A percentile compares a stretch with the other conserved stretches of the same genome.
These are phyloP conservation scores for Microcera coccophila DNA, from an alignment of 2,329 filamentous ascomycete species.

Conservation along the genomic window DNA sequence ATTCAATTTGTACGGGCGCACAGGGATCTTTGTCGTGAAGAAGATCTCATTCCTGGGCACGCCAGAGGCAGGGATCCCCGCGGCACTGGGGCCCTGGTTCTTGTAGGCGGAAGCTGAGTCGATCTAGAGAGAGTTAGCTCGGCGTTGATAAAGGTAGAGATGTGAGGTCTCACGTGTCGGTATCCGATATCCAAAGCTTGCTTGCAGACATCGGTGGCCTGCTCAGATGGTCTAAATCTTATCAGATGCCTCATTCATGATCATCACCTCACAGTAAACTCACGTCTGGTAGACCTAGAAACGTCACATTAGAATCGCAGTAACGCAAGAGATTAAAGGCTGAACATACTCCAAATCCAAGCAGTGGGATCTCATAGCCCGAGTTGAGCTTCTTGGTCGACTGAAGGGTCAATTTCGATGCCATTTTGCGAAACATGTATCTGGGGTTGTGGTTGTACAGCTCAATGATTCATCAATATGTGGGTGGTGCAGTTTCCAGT, in stretches of 20 bases:
- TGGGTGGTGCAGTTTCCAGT: not conserved
- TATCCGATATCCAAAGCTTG: slow-evolving; percentile 51
- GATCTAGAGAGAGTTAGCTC: slow-evolving; percentile 33
- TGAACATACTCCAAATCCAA: slow-evolving; percentile 52
- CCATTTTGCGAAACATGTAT: slow-evolving; percentile 38
- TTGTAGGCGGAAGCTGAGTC: slow-evolving; percentile 51
- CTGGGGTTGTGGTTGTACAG: slow-evolving; percentile 1
- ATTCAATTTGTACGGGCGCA: slow-evolving; percentile 34
- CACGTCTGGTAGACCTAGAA: slow-evolving; percentile 52
- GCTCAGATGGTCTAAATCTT: slow-evolving; percentile 26
- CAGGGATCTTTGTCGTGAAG: slow-evolving; percentile 55
- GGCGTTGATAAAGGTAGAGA: not conserved
- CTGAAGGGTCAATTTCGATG: slow-evolving; percentile 41
- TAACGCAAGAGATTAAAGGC: not conserved
- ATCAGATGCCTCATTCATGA: not conserved
- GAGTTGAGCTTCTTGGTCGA: slow-evolving; percentile 52
- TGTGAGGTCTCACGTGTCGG: slow-evolving; percentile 42
- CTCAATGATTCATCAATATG: not conserved
- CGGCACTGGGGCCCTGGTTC: slow-evolving; percentile 49
- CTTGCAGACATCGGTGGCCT: slow-evolving; percentile 35
- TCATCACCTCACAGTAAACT: slow-evolving; percentile 11
- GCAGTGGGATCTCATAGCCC: slow-evolving; percentile 49
- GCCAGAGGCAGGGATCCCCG: slow-evolving; percentile 39
- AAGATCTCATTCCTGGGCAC: slow-evolving; percentile 48
- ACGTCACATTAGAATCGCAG: not conserved